A percentile compares a stretch with the other conserved stretches of the same genome.
These are phyloP conservation scores for Candida peoriensis DNA, from an alignment of 805 yeast genomes.

Conservation along the genomic window DNA sequence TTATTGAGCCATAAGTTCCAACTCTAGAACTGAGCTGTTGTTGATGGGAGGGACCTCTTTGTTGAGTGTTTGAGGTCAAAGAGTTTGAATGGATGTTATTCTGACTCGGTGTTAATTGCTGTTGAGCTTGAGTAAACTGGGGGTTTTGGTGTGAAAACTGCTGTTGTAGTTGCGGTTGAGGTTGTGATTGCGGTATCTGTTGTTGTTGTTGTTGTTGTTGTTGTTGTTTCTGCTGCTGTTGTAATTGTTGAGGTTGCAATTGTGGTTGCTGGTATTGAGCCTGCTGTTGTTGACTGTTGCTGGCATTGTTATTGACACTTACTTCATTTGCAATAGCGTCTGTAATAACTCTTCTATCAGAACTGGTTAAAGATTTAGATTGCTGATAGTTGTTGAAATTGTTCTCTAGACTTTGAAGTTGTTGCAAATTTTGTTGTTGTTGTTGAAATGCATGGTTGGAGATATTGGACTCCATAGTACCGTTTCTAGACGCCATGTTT, in stretches of 20 bases:
- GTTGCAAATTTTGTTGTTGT: constrained; percentile 40
- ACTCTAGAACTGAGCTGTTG: no score
- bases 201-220: constrained; percentile 7
- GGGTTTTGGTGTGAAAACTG: constrained; percentile 7
- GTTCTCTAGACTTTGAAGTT: constrained; percentile 38
- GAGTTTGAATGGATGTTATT: constrained; percentile 9
- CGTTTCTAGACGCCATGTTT: constrained; percentile 27
- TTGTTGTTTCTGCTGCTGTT: constrained; percentile 6
- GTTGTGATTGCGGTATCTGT: constrained; percentile 5
- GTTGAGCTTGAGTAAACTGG: neutral
- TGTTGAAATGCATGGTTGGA: constrained; percentile 38
- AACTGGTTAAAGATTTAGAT: constrained; percentile 37
- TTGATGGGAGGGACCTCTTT: neutral
- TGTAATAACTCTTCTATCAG: constrained; percentile 21
- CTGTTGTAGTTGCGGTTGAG: constrained; percentile 16
- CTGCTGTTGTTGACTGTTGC: constrained; percentile 8
- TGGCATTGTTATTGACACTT: neutral
- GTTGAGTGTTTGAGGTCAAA: neutral
- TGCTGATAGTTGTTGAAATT: constrained; percentile 35
- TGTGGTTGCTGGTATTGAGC: constrained; percentile 11
- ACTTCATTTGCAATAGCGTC: constrained; percentile 10
- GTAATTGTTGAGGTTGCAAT: neutral
- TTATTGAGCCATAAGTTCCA: no score
- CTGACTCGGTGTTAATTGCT: constrained; percentile 6
- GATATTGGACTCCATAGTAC: constrained; percentile 31